Evolutionary conservation across 495 filamentous ascomycete genomes (phyloP).

Genomic region (Sordaria brevicollis): DNA sequence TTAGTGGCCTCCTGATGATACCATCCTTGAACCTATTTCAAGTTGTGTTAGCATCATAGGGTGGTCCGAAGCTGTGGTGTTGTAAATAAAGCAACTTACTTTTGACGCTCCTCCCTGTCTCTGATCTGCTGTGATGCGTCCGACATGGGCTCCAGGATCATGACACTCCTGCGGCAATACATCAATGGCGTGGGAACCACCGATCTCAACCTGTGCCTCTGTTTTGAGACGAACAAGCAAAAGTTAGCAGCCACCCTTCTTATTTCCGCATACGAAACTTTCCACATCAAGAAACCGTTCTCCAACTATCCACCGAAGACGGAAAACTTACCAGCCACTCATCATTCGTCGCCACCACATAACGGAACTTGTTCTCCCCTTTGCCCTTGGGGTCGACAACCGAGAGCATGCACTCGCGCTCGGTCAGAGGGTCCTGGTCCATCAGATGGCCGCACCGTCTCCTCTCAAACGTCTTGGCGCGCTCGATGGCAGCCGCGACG

Average conservation of each 20-base stretch:
- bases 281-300: background rate
- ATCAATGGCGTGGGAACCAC: slow-evolving; percentile 42
- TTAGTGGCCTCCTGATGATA: slow-evolving; percentile 20
- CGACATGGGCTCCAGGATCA: slow-evolving; percentile 80
- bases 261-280: background rate
- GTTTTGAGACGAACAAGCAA: background rate
- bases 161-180: slow-evolving; percentile 75
- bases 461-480: slow-evolving; percentile 67
- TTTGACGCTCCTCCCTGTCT: slow-evolving; percentile 58
- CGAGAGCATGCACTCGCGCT: slow-evolving; percentile 65
- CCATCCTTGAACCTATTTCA: slow-evolving; percentile 19
- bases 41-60: slow-evolving; percentile 4
- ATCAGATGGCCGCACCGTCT: slow-evolving; percentile 84
- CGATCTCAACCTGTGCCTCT: slow-evolving; percentile 20
- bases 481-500: slow-evolving; percentile 49
- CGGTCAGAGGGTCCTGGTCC: slow-evolving; percentile 62
- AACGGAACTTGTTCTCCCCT: slow-evolving; percentile 77
- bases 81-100: too few relatives aligned
- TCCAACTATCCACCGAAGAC: background rate
- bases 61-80: background rate
- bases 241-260: background rate
- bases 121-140: slow-evolving; percentile 47
- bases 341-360: slow-evolving; percentile 75
- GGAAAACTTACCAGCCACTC: slow-evolving; percentile 17
- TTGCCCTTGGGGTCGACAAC: slow-evolving; percentile 65